Percentiles rank a stretch among this genome's conserved stretches.
These are phyloP conservation scores for Scheffersomyces ergatensis DNA, from an alignment of 805 yeast genomes.

Conservation along the genomic window DNA sequence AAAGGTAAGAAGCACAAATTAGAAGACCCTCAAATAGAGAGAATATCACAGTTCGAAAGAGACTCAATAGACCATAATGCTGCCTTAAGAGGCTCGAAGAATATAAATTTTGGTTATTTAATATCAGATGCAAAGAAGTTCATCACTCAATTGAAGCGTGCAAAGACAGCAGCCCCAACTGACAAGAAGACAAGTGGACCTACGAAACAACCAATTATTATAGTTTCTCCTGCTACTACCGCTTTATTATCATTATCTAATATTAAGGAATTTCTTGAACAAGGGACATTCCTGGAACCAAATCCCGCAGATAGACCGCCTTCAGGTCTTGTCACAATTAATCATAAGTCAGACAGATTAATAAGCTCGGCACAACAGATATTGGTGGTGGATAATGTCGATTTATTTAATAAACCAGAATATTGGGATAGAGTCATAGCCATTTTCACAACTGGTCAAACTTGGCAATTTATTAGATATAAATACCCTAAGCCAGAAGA, in stretches of 20 bases:
- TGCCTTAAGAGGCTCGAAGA: slow-evolving; percentile 63
- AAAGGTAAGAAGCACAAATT: slow-evolving; percentile 17
- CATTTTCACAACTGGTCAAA: slow-evolving; percentile 93
- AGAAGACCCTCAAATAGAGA: slow-evolving; percentile 50
- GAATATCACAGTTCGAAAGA: slow-evolving; percentile 47
- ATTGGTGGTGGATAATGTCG: slow-evolving; percentile 84
- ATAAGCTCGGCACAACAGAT: slow-evolving; percentile 55
- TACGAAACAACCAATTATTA: slow-evolving; percentile 41
- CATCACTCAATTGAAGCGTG: slow-evolving; percentile 47
- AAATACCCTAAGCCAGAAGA: slow-evolving; percentile 77
- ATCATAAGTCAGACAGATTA: slow-evolving; percentile 55
- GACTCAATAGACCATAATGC: slow-evolving; percentile 58
- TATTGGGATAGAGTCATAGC: slow-evolving; percentile 98
- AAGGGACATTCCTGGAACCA: slow-evolving; percentile 65
- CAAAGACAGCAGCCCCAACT: slow-evolving; percentile 10
- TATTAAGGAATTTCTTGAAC: slow-evolving; percentile 53
- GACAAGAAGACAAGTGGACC: slow-evolving; percentile 8
- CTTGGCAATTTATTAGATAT: slow-evolving; percentile 93
- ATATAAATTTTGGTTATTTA: slow-evolving; percentile 64
- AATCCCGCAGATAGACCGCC: slow-evolving; percentile 30
- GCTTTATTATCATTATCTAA: slow-evolving; percentile 38
- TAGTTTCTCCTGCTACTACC: slow-evolving; percentile 45
- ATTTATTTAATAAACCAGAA: slow-evolving; percentile 81
- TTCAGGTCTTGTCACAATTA: slow-evolving; percentile 45
- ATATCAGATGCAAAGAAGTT: slow-evolving; percentile 64